Evolutionary conservation across 1,139 yeast species (phyloP).

Genomic region (Lodderomyces metapsilosis): DNA sequence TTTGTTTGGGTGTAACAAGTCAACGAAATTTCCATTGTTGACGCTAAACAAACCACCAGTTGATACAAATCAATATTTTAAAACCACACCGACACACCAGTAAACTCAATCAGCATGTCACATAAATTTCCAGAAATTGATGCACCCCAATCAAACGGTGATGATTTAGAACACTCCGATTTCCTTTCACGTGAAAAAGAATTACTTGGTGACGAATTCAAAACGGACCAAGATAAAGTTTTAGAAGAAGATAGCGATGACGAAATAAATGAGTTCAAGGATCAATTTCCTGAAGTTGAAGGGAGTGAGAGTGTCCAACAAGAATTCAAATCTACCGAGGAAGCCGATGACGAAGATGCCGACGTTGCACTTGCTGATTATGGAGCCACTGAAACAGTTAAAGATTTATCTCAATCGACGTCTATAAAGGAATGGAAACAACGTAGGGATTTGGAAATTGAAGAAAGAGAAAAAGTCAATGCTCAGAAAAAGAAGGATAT

Average conservation of each 20-base stretch:
- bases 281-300: conserved; percentile 66
- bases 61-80: no score
- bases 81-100: conserved; percentile 10
- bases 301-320: conserved; percentile 16
- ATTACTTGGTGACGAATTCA: conserved; percentile 77
- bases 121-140: conserved; percentile 87
- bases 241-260: conserved; percentile 52
- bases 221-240: conserved; percentile 65
- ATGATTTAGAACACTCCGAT: conserved; percentile 46
- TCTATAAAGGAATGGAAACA: conserved; percentile 79
- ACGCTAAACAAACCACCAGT: not conserved
- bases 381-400: conserved; percentile 11
- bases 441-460: conserved; percentile 78
- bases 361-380: conserved; percentile 14
- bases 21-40: not conserved
- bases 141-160: conserved; percentile 41
- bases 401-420: conserved; percentile 47
- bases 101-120: conserved; percentile 52
- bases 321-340: conserved; percentile 10
- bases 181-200: conserved; percentile 85
- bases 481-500: conserved; percentile 65
- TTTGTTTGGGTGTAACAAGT: no score
- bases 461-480: conserved; percentile 76
- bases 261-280: conserved; percentile 64
- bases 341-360: conserved; percentile 20